Base-by-base conservation (phyloP, 2,329 filamentous ascomycete genomes). In the Fusarium sterilihyphosum region DNA sequence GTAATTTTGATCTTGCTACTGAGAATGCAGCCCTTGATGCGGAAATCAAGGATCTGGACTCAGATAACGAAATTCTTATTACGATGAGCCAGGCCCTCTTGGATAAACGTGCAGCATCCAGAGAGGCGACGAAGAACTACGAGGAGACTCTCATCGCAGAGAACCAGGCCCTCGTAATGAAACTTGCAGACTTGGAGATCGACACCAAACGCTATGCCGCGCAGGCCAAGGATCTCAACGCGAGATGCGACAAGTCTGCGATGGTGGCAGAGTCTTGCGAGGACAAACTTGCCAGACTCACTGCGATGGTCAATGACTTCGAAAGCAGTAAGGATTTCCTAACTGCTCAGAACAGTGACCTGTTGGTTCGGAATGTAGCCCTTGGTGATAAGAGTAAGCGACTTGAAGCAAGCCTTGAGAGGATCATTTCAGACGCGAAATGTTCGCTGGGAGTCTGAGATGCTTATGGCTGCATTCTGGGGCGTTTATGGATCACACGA, bases 401-500 rank as follows among this genome's bases (percentile, higher is more conserved):
- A 35, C 31, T 35, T 9, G 22, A 35, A 20, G 49, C 20, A 8
- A 14, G 8, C 8, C 29, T 18, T 4, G 12, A 24, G 11, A 24
- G 11, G 8, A 20, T 52, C 14, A 12, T 24, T 5, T 8, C 17
- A 8, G 22, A 10, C 3, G 49, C 22, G 22, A 33, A n/a, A 33
- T 13, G 11, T 33, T 9, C 8, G 0, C 16, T 50, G 14, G 33
- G 33, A 35, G 33, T 8, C 7, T 35, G 1, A 16, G 7, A 2
- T 16, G 14, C 14, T 16, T 4, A n/a, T 8, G 3, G 29, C 3
- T 5, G 22, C 0, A 5, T 24, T 2, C 10, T 18, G 16, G 11
- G 2, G 13, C 0, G 3, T 14, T 7, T 7, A 3, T 5, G 18
- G 2, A 35, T 10, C 11, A 24, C 8, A 6, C 5, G 8, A 20